Base-by-base conservation (phyloP, 495 filamentous ascomycete genomes). In the Parachaetomium inaequale region DNA sequence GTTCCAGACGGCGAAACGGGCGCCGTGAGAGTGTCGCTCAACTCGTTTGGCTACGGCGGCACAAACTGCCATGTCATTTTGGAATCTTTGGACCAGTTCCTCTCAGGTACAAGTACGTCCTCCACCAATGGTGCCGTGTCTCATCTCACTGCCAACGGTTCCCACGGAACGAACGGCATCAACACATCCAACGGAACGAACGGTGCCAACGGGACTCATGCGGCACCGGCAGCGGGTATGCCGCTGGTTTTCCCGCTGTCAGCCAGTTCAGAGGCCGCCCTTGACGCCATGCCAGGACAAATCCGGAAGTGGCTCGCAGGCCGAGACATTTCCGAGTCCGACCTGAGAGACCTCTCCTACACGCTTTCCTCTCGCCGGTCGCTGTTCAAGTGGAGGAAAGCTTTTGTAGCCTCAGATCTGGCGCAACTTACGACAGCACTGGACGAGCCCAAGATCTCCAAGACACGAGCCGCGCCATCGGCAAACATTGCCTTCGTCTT, bases 31-130 rank as follows among this genome's bases (percentile, higher is more conserved):
- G 57, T 59, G 17, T 65, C 59, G 12, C 66, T 79, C 19, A 79
- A 77, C 63, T 75, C 72, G 59, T 79, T 79, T 46, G 77, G 77
- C 1, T 79, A 74, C 55, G 76, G 76, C 34, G 75, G 75, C 36
- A 73, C 73, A 23, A 77, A 78, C 42, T 71, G 72, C 17, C 76
- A 79, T 52, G 64, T 69, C 25, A 72, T 79, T 23, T 63, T 78
- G 26, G 76, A 78, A 31, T 19, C 42, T 45, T 17, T n/a, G 70
- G 70, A 11, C 65, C 70, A 12, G 67, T 52, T 4, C 64, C 68
- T 12, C 68, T 71, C 23, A 65, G 54, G 36, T 52, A 26, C 15
- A 51, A 14, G 47, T 29, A 17, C 47, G 14, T 12, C 26, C 14
- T 2, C 47, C 25, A 31, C 23, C n/a, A 58, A 36, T 10, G 25